Conservation (phyloP, 2,329 filamentous ascomycete genomes). For the Colletotrichum tropicicola region DNA sequence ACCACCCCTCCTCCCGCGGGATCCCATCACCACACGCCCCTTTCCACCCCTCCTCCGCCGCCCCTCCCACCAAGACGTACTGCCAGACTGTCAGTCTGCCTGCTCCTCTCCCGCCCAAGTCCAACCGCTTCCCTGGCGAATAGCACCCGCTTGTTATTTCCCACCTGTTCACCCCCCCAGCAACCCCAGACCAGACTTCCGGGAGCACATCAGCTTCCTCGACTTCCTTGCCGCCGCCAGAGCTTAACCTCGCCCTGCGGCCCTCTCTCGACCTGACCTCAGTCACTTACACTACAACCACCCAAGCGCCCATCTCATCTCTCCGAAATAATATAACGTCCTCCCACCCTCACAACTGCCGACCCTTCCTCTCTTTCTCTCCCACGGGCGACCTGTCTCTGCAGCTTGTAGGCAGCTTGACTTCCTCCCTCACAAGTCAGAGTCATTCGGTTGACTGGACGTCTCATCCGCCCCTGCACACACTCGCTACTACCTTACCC, state of each 20-base stretch:
- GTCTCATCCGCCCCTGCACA: constrained; percentile 14
- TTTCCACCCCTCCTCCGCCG: constrained; percentile 18
- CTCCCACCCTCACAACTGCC: constrained; percentile 45
- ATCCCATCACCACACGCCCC: constrained; percentile 25
- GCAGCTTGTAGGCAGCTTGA: constrained; percentile 44
- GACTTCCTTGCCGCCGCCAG: constrained; percentile 30
- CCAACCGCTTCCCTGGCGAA: constrained; percentile 21
- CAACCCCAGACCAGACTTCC: constrained; percentile 30
- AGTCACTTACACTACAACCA: constrained; percentile 29
- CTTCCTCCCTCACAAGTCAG: constrained; percentile 45
- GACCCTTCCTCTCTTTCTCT: constrained; percentile 35
- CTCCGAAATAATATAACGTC: constrained; percentile 45
- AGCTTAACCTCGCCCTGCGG: constrained; percentile 29
- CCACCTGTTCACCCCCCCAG: constrained; percentile 29
- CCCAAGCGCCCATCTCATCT: constrained; percentile 42
- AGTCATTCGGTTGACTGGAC: constrained; percentile 58
- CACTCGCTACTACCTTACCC: constrained; percentile 29
- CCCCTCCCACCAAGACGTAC: constrained; percentile 16
- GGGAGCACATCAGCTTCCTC: constrained; percentile 24
- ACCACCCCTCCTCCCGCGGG: background rate
- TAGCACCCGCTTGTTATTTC: constrained; percentile 24
- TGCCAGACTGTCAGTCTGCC: constrained; percentile 11
- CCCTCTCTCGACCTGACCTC: constrained; percentile 2
- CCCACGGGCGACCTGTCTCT: constrained; percentile 47
- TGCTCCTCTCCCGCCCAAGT: constrained; percentile 23